Percentiles rank a stretch among this genome's conserved stretches.
Conservation (phyloP, 768 basidiomycete species). For the Trametes punicea region DNA sequence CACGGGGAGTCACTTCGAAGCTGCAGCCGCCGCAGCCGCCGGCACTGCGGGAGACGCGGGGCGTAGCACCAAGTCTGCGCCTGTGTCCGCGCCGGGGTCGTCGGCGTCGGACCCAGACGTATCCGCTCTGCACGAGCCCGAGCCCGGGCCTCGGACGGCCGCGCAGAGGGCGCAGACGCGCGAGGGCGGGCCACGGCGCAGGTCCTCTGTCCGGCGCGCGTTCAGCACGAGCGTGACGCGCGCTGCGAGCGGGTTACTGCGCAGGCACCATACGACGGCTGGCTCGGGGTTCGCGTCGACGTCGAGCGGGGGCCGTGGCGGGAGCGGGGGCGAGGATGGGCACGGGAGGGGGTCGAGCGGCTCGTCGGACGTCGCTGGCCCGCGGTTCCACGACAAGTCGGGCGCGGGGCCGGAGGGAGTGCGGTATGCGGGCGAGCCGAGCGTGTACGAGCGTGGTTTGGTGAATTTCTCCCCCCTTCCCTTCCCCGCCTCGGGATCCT, state of each 20-base stretch:
- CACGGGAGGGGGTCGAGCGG: conserved; percentile 6
- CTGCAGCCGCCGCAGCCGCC: background rate
- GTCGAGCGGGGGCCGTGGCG: background rate
- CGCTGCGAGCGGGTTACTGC: conserved; percentile 14
- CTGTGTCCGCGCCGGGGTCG: background rate
- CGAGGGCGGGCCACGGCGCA: background rate
- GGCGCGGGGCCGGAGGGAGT: conserved; percentile 14
- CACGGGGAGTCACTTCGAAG: background rate
- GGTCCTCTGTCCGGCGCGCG: conserved; percentile 15
- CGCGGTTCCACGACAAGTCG: conserved; percentile 22
- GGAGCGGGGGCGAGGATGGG: no score
- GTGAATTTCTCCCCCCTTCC: conserved; percentile 32
- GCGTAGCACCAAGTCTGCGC: background rate
- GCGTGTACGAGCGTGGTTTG: conserved; percentile 49
- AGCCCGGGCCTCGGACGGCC: no score
- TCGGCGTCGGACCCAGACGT: background rate
- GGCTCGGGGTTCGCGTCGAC: background rate
- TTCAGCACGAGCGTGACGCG: conserved; percentile 15
- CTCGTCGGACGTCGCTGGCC: conserved; percentile 22
- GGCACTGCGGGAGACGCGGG: background rate
- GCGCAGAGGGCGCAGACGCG: no score
- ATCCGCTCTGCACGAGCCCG: no score
- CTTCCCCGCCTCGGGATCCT: conserved; percentile 19
- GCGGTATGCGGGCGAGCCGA: conserved; percentile 57
- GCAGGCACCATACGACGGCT: background rate